Evolutionary conservation across 2,329 filamentous ascomycete species (phyloP), one percentile per base, ranked within the genome.

Genomic region (Alternaria panax): DNA sequence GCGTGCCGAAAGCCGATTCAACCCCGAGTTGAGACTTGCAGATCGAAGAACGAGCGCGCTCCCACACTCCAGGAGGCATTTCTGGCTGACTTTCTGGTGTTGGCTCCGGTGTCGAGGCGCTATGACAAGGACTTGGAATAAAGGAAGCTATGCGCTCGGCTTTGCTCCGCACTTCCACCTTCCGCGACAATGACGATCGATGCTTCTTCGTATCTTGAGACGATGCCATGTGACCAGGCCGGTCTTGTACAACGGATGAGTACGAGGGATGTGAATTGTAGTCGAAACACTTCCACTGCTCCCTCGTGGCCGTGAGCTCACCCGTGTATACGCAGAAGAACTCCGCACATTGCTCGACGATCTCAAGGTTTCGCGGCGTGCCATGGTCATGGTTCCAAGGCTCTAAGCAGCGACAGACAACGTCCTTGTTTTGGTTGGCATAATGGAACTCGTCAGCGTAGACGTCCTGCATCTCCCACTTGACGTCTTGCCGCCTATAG

Each of bases 351-450:
- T 61, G 59, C 18, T 61, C 63, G 12, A 63, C 41, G 4, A 67
- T 69, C 25, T 63, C 52, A 2, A 54, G 41, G n/a, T 63, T 60
- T 2, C 50, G 54, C 5, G 65, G 57, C 4, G 7, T n/a, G 12
- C 53, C 43, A 16, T 36, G 38, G 5, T n/a, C 28, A 16, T 57
- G 51, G 9, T 58, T 51, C 7, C 42, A 16, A 3, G 42, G 18
- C 7, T n/a, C 27, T 6, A 32, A 30, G 32, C 68, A 71, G 22
- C 67, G 67, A 28, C 68, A 71, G 0, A 71, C 62, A 6, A 57
- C 11, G 8, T 47, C 24, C 34, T 68, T 69, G 1, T 54, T 12
- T 1, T 24, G 36, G 7, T 18, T 59, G 3, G 60, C 51, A 32
- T 69, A 71, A 24, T 71, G 68, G 14, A 71, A 64, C 3, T 47